A percentile compares a stretch with the other conserved stretches of the same genome.
These are phyloP conservation scores for Amanita jacksonii DNA, from an alignment of 768 basidiomycete genomes.

Conservation along the genomic window DNA sequence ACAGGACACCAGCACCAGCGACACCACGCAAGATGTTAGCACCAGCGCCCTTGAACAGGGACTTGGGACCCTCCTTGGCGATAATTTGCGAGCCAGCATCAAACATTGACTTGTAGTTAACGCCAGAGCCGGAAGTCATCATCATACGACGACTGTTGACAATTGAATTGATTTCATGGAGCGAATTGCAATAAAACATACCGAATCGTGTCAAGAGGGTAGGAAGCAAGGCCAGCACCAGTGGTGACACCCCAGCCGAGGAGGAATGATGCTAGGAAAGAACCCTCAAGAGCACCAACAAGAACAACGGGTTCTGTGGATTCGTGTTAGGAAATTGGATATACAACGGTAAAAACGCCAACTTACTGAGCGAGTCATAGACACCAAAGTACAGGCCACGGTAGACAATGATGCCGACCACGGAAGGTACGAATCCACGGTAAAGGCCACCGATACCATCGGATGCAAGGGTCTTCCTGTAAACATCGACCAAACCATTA, in stretches of 20 bases:
- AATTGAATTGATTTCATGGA: conserved; percentile 11
- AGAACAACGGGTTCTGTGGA: conserved; percentile 88
- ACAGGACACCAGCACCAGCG: conserved; percentile 99
- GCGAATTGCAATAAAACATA: conserved; percentile 22
- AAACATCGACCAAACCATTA: conserved; percentile 97
- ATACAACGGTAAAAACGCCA: not conserved
- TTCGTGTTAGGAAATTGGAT: conserved; percentile 11
- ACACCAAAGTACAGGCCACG: conserved; percentile 99
- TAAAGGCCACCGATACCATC: conserved; percentile 99
- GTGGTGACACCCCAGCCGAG: conserved; percentile 99
- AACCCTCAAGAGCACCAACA: conserved; percentile 89
- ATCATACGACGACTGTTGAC: conserved; percentile 96
- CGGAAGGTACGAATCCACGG: conserved; percentile 98
- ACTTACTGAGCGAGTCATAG: conserved; percentile 87
- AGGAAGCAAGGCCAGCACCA: conserved; percentile 98
- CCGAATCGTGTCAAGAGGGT: conserved; percentile 89
- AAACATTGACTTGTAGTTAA: conserved; percentile 99
- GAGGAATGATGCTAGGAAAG: conserved; percentile 92
- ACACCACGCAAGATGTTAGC: conserved; percentile 96
- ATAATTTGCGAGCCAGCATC: conserved; percentile 93
- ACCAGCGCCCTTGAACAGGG: conserved; percentile 99
- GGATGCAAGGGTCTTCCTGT: conserved; percentile 93
- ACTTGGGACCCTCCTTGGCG: conserved; percentile 90
- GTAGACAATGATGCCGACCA: conserved; percentile 99
- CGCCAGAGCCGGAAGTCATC: conserved; percentile 96